These are phyloP conservation scores for Leonotis leonurus DNA, from an alignment of 257 asterid genomes.

Conservation along the genomic window DNA sequence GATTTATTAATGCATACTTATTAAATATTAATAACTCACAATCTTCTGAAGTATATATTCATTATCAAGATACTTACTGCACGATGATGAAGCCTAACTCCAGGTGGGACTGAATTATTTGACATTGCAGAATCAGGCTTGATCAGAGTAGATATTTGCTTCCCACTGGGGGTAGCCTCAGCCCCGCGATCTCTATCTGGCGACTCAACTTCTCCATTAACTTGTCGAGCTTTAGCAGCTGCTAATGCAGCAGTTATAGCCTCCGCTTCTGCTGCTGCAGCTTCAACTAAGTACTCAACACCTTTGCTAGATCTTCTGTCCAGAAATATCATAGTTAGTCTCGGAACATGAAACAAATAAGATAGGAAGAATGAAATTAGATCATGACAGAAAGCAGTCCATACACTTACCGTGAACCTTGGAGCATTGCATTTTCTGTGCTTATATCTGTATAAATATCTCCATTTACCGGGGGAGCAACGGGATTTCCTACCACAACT, in stretches of 20 bases:
- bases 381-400: conserved; percentile 8
- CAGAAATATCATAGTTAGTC: conserved; percentile 15
- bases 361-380: neutral
- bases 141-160: conserved; percentile 60
- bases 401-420: conserved; percentile 59
- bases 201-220: conserved; percentile 84
- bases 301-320: conserved; percentile 80
- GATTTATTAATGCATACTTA: conserved; percentile 12
- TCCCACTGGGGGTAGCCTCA: conserved; percentile 96
- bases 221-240: conserved; percentile 98
- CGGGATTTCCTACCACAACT: conserved; percentile 88
- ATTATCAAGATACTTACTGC: conserved; percentile 63
- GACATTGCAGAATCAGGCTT: conserved; percentile 74
- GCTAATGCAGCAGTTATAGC: conserved; percentile 93
- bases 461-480: conserved; percentile 91
- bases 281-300: conserved; percentile 94
- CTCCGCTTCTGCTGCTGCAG: conserved; percentile 98
- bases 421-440: conserved; percentile 84
- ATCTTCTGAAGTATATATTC: conserved; percentile 3
- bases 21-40: conserved; percentile 9
- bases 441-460: conserved; percentile 85
- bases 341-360: conserved; percentile 14
- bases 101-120: conserved; percentile 69
- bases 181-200: conserved; percentile 97
- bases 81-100: conserved; percentile 98